phyloP scores from a whole-genome alignment of 2,329 filamentous ascomycete species.

The Capronia epimyces region DNA sequence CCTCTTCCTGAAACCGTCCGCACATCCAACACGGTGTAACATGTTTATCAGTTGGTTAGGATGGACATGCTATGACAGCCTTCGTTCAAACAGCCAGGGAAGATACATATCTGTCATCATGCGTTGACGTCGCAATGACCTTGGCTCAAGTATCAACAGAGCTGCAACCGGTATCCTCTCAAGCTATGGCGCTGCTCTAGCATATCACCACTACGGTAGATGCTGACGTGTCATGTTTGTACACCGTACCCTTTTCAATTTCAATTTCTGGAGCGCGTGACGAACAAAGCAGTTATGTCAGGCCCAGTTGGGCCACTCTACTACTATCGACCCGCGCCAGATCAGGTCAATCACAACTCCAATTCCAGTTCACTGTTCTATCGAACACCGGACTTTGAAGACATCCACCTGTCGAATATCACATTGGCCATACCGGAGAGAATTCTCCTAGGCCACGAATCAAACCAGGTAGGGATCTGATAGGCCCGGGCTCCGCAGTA shows the following conservation, averaged over 20 bases:
- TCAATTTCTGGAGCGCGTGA: background rate
- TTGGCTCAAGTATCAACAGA: background rate
- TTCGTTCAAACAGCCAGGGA: background rate
- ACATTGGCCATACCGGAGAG: too few relatives aligned
- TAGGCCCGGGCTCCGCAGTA: too few relatives aligned
- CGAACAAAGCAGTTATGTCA: background rate
- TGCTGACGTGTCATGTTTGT: constrained; percentile 3
- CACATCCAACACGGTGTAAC: background rate
- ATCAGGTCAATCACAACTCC: too few relatives aligned
- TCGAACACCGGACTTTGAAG: too few relatives aligned
- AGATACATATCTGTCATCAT: constrained; percentile 1
- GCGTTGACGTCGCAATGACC: background rate
- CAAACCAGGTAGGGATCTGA: too few relatives aligned
- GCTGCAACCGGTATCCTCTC: background rate
- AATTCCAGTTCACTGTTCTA: too few relatives aligned
- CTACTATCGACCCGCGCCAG: too few relatives aligned
- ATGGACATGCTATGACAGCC: background rate
- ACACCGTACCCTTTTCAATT: background rate
- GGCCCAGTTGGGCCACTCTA: background rate
- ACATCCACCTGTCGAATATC: too few relatives aligned
- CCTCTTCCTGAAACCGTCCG: background rate
- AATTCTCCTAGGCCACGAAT: too few relatives aligned
- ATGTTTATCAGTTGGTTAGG: background rate
- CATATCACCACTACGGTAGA: background rate
- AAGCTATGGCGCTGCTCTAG: background rate